A percentile compares a stretch with the other conserved stretches of the same genome.
These are phyloP conservation scores for Aspergillus nomiae DNA, from an alignment of 2,329 filamentous ascomycete species.

Conservation along the genomic window DNA sequence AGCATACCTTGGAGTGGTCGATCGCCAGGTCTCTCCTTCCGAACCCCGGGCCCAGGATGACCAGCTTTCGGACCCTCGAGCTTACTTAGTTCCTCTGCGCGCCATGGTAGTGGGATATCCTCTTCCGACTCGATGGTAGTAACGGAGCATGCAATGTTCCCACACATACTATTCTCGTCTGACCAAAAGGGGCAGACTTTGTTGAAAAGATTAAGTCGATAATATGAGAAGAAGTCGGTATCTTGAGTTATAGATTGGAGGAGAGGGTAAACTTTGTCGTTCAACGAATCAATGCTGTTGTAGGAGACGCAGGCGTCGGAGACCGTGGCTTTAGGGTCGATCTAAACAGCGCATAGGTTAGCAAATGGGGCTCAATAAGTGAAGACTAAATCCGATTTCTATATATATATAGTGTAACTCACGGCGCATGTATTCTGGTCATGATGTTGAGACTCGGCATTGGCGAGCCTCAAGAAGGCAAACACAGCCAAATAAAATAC, in stretches of 20 bases:
- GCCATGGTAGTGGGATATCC: slow-evolving; percentile 89
- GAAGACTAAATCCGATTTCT: not conserved
- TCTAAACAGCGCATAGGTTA: slow-evolving; percentile 53
- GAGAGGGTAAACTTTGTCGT: slow-evolving; percentile 72
- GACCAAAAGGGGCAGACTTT: slow-evolving; percentile 96
- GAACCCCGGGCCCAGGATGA: slow-evolving; percentile 76
- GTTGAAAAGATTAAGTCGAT: slow-evolving; percentile 91
- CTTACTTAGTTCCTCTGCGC: slow-evolving; percentile 87
- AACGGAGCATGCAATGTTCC: slow-evolving; percentile 94
- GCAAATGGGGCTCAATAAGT: not conserved
- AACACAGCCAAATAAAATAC: slow-evolving; percentile 66
- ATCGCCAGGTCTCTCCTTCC: slow-evolving; percentile 67
- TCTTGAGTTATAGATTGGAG: slow-evolving; percentile 79
- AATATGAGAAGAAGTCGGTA: slow-evolving; percentile 98
- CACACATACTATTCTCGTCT: slow-evolving; percentile 90
- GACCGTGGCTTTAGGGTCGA: slow-evolving; percentile 85
- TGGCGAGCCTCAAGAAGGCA: slow-evolving; percentile 55
- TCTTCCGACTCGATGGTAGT: slow-evolving; percentile 94
- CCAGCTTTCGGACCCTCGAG: slow-evolving; percentile 87
- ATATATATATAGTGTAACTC: slow-evolving; percentile 35
- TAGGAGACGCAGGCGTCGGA: slow-evolving; percentile 95
- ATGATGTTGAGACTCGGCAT: slow-evolving; percentile 44
- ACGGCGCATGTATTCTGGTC: slow-evolving; percentile 57
- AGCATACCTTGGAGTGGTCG: slow-evolving; percentile 79
- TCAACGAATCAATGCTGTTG: slow-evolving; percentile 82